These are phyloP conservation scores for Austroboletus festivus DNA, from an alignment of 768 basidiomycete species.

Conservation along the genomic window DNA sequence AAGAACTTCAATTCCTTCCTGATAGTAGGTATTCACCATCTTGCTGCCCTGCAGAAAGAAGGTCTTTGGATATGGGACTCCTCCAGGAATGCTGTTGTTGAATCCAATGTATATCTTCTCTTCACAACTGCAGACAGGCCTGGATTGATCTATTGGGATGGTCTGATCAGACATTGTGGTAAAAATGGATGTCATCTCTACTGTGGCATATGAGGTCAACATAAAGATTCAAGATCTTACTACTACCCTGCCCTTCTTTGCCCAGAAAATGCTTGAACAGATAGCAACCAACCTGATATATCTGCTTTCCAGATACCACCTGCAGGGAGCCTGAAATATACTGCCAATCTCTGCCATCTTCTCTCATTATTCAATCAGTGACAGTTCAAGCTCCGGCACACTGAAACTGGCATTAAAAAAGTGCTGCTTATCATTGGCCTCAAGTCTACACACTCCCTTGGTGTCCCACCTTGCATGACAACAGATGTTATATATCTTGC, in stretches of 20 bases:
- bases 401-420: conserved; percentile 35
- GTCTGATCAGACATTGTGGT: conserved; percentile 34
- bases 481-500: conserved; percentile 44
- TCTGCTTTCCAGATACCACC: too few relatives aligned
- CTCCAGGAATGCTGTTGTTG: neutral
- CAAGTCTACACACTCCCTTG: conserved; percentile 11
- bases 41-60: neutral
- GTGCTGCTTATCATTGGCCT: conserved; percentile 38
- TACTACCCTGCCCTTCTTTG: conserved; percentile 3
- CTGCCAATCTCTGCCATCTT: neutral
- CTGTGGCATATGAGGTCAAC: conserved; percentile 20
- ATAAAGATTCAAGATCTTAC: neutral
- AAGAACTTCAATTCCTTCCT: conserved; percentile 5
- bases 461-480: conserved; percentile 34
- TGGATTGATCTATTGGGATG: conserved; percentile 29
- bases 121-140: conserved; percentile 29
- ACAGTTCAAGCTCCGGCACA: conserved; percentile 10
- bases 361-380: neutral
- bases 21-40: conserved; percentile 1
- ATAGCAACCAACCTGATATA: conserved; percentile 14
- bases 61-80: conserved; percentile 3
- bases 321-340: too few relatives aligned
- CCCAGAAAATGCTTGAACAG: too few relatives aligned
- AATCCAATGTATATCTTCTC: neutral
- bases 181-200: conserved; percentile 34